Evolutionary conservation across 768 basidiomycete genomes (phyloP).

Genomic region (Lactarius akahatsu): DNA sequence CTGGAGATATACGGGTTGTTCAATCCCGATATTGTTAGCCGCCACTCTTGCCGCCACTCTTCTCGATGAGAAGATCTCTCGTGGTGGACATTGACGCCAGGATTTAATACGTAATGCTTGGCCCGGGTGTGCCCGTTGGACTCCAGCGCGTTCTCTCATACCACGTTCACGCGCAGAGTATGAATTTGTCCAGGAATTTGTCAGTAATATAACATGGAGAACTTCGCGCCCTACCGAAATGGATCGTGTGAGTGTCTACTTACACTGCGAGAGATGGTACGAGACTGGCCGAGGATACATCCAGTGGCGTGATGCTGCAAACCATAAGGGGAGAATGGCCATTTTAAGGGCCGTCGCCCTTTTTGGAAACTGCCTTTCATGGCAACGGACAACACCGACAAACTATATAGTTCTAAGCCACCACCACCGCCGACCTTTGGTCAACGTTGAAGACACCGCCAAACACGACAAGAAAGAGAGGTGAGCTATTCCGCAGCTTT

Average conservation of each 20-base stretch:
- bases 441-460: conserved; percentile 9
- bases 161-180: not conserved
- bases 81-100: not conserved
- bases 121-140: not conserved
- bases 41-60: no score
- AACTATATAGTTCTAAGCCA: conserved; percentile 27
- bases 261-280: no score
- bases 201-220: not conserved
- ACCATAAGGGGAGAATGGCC: no score
- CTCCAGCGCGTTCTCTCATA: not conserved
- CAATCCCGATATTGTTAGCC: no score
- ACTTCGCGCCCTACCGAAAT: no score
- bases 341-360: not conserved
- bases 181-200: no score
- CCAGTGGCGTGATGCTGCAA: no score
- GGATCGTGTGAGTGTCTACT: no score
- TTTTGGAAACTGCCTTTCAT: not conserved
- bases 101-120: not conserved
- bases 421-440: conserved; percentile 6
- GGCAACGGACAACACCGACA: conserved; percentile 5
- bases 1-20: no score
- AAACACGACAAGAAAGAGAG: conserved; percentile 14
- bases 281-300: no score
- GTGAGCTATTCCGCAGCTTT: conserved; percentile 9
- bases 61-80: not conserved